Conservation (phyloP, 1,139 yeast genomes). For the Saccharomyces hybrid region DNA sequence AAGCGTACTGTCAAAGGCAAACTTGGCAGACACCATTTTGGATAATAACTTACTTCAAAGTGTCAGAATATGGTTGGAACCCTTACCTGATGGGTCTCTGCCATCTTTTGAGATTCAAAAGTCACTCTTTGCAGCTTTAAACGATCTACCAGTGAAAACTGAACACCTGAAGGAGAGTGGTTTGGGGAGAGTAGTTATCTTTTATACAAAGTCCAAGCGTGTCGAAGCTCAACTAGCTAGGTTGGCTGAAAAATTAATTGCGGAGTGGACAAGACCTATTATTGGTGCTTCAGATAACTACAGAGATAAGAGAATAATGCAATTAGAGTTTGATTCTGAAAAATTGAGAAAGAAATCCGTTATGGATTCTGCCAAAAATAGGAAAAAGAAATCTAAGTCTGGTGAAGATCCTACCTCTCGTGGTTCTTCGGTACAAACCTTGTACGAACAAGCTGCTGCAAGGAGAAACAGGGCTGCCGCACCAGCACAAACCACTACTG, state of each 20-base stretch:
- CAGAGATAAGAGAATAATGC: conserved; percentile 73
- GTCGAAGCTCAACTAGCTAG: conserved; percentile 84
- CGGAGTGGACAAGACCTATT: conserved; percentile 98
- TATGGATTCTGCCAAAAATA: conserved; percentile 26
- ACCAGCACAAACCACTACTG: conserved; percentile 81
- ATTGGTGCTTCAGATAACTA: conserved; percentile 93
- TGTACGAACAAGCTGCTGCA: conserved; percentile 87
- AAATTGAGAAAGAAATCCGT: conserved; percentile 40
- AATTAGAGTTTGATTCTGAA: conserved; percentile 61
- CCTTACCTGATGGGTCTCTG: conserved; percentile 93
- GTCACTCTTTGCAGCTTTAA: conserved; percentile 67
- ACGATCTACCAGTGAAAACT: conserved; percentile 82
- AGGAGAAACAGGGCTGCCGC: conserved; percentile 91
- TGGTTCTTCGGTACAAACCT: conserved; percentile 27
- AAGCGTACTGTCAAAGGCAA: conserved; percentile 69
- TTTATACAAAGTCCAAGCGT: conserved; percentile 83
- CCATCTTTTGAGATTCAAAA: conserved; percentile 96
- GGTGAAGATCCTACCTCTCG: conserved; percentile 34
- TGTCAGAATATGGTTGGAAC: conserved; percentile 94
- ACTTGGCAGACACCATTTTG: conserved; percentile 81
- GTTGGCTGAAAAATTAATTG: conserved; percentile 81
- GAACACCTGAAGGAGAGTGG: conserved; percentile 93
- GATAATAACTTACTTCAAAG: conserved; percentile 93
- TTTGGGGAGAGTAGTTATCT: conserved; percentile 86
- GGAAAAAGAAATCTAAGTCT: conserved; percentile 23